Evolutionary conservation across 1,139 yeast genomes (phyloP), one percentile per base, ranked within the genome.

Genomic region (Debaryomyces sp.): DNA sequence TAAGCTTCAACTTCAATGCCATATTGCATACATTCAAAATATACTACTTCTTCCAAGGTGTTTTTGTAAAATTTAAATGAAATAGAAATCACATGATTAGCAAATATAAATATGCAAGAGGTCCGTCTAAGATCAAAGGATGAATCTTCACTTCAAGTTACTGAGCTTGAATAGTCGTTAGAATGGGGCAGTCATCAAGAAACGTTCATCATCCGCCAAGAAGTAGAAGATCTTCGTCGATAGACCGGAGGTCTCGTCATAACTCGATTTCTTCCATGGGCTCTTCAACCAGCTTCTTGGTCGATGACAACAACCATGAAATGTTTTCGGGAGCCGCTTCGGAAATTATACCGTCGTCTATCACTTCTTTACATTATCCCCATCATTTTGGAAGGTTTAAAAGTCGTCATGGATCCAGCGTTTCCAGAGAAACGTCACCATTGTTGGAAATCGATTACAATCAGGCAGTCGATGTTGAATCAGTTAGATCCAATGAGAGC

Each of bases 241-340:
- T 64, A 45, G 56, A 73, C 47, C 48, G 60, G 45, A 46, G 66
- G n/a, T 60, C 71, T 2, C 68, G 79, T 45, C 67, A 66, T 43
- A 75, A 71, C 43, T 78, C 84, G 0, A 64, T 77, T 13, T 57
- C 71, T 1, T 78, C 84, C 0, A 53, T 66, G 24, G 73, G 65
- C 40, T 71, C 79, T 4, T 53, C 67, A 10, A 46, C 53, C 4
- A 57, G 66, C 42, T 67, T 64, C 44, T 58, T 68, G 40, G 60
- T 66, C 23, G 84, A 80, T 47, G 82, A 75, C 21, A 80, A 80
- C 56, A 80, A 71, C 53, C 69, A 79, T 41, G 97, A 92, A 65
- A 85, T 90, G 71, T 92, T 81, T 67, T 86, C 96, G 5, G 98
- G 98, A 36, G 97, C 96, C 0, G 89, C 90, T 0, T 84, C 92